phyloP scores from a whole-genome alignment of 2,329 filamentous ascomycete genomes.

The Colletotrichum sp. region DNA sequence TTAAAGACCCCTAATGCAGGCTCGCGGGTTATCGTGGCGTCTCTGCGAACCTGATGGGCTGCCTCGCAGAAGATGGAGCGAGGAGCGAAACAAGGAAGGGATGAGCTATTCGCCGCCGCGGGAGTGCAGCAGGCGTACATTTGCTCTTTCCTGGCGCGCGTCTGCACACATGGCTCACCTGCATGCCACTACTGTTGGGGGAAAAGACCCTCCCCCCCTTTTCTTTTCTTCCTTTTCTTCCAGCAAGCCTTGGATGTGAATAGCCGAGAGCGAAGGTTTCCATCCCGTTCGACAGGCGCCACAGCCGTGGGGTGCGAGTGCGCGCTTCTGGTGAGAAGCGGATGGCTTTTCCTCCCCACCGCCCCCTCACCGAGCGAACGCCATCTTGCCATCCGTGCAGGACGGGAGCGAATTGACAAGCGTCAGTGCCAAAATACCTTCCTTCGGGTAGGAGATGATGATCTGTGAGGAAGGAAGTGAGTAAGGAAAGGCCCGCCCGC shows the following conservation, averaged over 20 bases:
- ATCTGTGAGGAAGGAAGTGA: background rate
- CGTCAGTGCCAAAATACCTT: background rate
- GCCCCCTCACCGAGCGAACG: background rate
- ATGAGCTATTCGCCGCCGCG: background rate
- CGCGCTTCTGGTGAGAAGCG: background rate
- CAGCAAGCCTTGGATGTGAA: background rate
- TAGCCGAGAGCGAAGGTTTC: background rate
- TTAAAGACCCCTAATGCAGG: background rate
- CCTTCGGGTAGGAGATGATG: background rate
- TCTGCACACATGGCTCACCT: background rate
- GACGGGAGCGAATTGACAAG: background rate
- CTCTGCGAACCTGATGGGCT: background rate
- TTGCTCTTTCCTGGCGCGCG: background rate
- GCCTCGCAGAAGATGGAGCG: background rate
- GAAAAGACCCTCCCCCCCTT: background rate
- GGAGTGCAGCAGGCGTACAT: background rate
- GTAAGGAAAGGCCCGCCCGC: background rate
- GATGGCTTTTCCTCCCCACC: background rate
- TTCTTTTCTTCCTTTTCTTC: background rate
- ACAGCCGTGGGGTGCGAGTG: background rate
- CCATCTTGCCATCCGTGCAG: background rate
- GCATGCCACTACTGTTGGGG: background rate
- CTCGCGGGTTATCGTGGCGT: background rate
- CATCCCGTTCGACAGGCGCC: background rate
- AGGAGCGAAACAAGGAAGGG: background rate